Base-by-base conservation (phyloP, 2,329 filamentous ascomycete species). In the Lecanicillium sp. region DNA sequence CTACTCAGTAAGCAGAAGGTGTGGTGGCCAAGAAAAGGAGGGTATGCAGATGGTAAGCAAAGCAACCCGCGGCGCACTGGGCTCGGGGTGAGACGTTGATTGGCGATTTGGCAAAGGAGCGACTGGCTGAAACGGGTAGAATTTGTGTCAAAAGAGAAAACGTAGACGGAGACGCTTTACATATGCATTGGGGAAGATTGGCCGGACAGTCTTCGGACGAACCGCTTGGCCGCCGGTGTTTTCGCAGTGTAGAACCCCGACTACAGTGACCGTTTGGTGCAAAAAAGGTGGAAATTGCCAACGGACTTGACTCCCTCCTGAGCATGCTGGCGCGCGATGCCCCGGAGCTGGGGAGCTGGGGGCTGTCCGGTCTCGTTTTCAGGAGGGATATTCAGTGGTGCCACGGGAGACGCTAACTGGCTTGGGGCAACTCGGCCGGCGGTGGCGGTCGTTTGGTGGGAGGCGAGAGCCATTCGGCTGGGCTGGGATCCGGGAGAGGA, bases 211-310 rank as follows among this genome's bases (percentile, higher is more conserved):
- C 19, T 15, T 40, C 26, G 36, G 15, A 20, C 36, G 29, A 40
- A 47, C 20, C 5, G 44, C 10, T 23, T n/a, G 12, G 15, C 43
- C 27, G 36, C n/a, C 36, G 27, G 36, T 17, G 27, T 27, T 40
- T 40, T 26, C 35, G n/a, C 20, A 9, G 27, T 32, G 26, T 26
- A 33, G 20, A n/a, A 33, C 20, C 27, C 27, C 20, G n/a, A 20
- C 35, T 3, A 21, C 17, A 24, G 27, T 47, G 27, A 20, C 12
- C 44, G 19, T 19, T 12, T 40, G 15, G 44, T 27, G 17, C n/a
- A 19, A 33, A 32, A 46, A 35, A 40, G 44, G 44, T 40, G 36
- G 44, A 47, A 47, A 47, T 47, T 21, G 30, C 33, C 27, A 33
- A 19, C 36, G 27, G 36, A 40, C 44, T 33, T 47, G 44, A 32